These are phyloP conservation scores for Mucor indicus DNA, from an alignment of 371 early-diverging fungal species.

Conservation along the genomic window DNA sequence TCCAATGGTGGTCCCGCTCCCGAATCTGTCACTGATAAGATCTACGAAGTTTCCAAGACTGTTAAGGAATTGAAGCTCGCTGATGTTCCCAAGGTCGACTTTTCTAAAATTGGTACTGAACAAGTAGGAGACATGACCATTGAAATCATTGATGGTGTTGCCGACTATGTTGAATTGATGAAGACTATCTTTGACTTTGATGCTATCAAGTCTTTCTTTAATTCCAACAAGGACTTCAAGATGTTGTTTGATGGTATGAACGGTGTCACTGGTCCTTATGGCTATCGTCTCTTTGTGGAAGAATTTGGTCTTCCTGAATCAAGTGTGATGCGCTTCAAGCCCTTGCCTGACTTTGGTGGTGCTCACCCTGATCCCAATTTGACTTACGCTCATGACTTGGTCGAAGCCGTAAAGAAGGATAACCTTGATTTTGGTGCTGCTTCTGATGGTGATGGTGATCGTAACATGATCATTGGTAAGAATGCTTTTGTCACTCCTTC, in stretches of 20 bases:
- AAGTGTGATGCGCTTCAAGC: constrained; percentile 82
- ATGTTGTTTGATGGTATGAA: constrained; percentile 96
- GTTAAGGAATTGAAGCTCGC: constrained; percentile 67
- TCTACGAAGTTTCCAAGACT: constrained; percentile 76
- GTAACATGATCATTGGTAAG: constrained; percentile 96
- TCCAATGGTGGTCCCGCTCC: constrained; percentile 97
- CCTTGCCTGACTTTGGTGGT: constrained; percentile 90
- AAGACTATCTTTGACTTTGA: constrained; percentile 90
- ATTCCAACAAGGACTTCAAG: constrained; percentile 66
- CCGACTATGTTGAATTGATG: constrained; percentile 86
- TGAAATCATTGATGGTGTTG: constrained; percentile 88
- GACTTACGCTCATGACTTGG: constrained; percentile 94
- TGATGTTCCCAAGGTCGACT: constrained; percentile 77
- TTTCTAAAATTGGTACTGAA: constrained; percentile 67
- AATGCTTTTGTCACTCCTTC: constrained; percentile 94
- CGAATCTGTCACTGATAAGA: constrained; percentile 88
- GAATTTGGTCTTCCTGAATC: constrained; percentile 83
- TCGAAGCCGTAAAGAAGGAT: constrained; percentile 83
- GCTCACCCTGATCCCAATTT: constrained; percentile 98
- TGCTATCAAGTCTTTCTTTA: constrained; percentile 76
- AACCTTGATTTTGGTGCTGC: constrained; percentile 91
- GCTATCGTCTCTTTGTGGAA: constrained; percentile 78
- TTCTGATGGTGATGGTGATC: constrained; percentile 91
- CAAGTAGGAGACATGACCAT: constrained; percentile 61
- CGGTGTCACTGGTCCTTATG: constrained; percentile 97